A percentile compares a stretch with the other conserved stretches of the same genome.
Evolutionary conservation across 257 asterid species (phyloP).

Genomic region (Datura wrightii): DNA sequence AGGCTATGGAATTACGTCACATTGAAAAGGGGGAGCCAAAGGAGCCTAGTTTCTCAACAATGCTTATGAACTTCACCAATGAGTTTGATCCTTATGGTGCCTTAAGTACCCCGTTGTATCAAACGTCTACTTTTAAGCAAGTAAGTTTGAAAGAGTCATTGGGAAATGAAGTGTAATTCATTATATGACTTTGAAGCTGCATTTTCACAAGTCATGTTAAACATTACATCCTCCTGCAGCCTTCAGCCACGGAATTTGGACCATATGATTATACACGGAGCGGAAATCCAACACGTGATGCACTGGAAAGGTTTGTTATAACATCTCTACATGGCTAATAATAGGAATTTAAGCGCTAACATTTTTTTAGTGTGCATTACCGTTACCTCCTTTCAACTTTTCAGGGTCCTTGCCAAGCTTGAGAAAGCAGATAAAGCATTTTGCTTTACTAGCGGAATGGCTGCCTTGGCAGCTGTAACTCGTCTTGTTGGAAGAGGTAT

Average conservation of each 20-base stretch:
- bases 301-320: conserved; percentile 65
- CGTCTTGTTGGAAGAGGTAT: conserved; percentile 80
- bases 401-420: conserved; percentile 86
- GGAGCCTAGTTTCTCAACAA: conserved; percentile 70
- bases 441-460: conserved; percentile 98
- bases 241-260: conserved; percentile 80
- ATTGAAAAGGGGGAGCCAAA: not conserved
- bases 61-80: conserved; percentile 77
- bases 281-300: conserved; percentile 95
- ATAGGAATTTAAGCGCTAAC: not conserved
- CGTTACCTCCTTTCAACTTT: conserved; percentile 27
- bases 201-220: not conserved
- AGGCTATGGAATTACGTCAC: conserved; percentile 27
- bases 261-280: conserved; percentile 89
- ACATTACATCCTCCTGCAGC: conserved; percentile 51
- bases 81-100: conserved; percentile 90
- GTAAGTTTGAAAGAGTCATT: conserved; percentile 39
- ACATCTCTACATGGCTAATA: conserved; percentile 23
- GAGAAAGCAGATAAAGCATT: conserved; percentile 86
- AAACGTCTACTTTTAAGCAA: conserved; percentile 98
- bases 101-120: conserved; percentile 88
- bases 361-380: not conserved
- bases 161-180: not conserved
- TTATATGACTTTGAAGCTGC: not conserved
- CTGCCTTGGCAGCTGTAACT: conserved; percentile 87